These are phyloP conservation scores for Candida pini DNA, from an alignment of 805 yeast species.

Conservation along the genomic window DNA sequence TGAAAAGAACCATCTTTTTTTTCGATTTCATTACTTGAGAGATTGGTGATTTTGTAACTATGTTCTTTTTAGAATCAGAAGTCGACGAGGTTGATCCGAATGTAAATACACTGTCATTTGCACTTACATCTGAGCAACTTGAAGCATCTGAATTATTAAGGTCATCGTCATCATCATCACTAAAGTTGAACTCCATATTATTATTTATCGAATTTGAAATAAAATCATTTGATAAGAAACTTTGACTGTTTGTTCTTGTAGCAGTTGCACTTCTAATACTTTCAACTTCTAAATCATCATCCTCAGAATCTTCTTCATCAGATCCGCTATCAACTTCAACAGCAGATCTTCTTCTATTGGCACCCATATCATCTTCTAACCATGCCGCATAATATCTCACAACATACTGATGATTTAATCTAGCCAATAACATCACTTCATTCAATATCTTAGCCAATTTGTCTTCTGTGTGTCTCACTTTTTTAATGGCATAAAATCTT, in stretches of 20 bases:
- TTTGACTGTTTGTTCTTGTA: conserved; percentile 28
- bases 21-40: conserved; percentile 17
- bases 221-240: conserved; percentile 48
- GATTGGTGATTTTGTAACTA: conserved; percentile 4
- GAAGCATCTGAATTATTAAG: conserved; percentile 17
- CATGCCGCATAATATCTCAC: conserved; percentile 97
- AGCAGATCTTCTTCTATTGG: conserved; percentile 12
- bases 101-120: conserved; percentile 21
- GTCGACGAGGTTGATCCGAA: conserved; percentile 17
- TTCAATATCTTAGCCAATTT: conserved; percentile 75
- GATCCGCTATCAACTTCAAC: conserved; percentile 21
- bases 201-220: conserved; percentile 60
- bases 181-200: conserved; percentile 47
- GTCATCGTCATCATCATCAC: conserved; percentile 28
- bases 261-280: conserved; percentile 15
- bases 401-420: conserved; percentile 91
- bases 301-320: conserved; percentile 24
- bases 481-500: conserved; percentile 89
- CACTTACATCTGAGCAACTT: conserved; percentile 15
- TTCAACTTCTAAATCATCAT: conserved; percentile 21
- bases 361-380: conserved; percentile 68
- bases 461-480: conserved; percentile 76
- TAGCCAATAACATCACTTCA: conserved; percentile 87
- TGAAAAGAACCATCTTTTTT: conserved; percentile 68
- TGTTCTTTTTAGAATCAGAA: conserved; percentile 1